Percentiles rank a stretch among this genome's conserved stretches.
phyloP scores from a whole-genome alignment of 2,329 filamentous ascomycete genomes.

The Diaporthe ampelina region DNA sequence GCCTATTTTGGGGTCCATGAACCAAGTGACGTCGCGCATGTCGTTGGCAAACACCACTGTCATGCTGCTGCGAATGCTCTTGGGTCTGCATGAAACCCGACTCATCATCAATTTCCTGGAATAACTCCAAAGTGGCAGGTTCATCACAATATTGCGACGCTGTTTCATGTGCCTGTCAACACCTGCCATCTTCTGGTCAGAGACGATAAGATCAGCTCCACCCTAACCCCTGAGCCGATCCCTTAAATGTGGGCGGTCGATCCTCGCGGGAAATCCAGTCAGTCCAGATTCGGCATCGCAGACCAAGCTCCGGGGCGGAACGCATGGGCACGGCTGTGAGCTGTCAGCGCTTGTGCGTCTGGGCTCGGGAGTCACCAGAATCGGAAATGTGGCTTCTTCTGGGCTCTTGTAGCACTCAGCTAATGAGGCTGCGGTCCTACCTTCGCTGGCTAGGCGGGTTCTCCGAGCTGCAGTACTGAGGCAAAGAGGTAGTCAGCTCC shows the following conservation, averaged over 20 bases:
- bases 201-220: conserved; percentile 12
- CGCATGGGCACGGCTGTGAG: conserved; percentile 16
- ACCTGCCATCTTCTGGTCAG: conserved; percentile 26
- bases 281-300: conserved; percentile 26
- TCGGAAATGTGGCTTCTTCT: conserved; percentile 1
- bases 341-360: conserved; percentile 12
- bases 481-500: background rate
- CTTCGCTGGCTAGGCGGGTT: background rate
- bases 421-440: background rate
- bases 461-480: background rate
- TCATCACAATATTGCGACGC: conserved; percentile 30
- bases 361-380: background rate
- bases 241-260: conserved; percentile 13
- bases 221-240: conserved; percentile 19
- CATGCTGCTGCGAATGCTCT: conserved; percentile 17
- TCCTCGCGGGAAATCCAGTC: conserved; percentile 19
- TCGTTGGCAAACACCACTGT: conserved; percentile 8
- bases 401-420: background rate
- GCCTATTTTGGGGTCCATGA: conserved; percentile 21
- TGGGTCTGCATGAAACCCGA: conserved; percentile 23
- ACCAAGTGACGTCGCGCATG: conserved; percentile 20
- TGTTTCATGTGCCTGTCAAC: conserved; percentile 35
- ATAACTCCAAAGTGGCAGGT: conserved; percentile 14
- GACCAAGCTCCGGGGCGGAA: conserved; percentile 19
- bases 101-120: conserved; percentile 24